Evolutionary conservation across 2,329 filamentous ascomycete species (phyloP).

Genomic region (Aspergillus tamarii): DNA sequence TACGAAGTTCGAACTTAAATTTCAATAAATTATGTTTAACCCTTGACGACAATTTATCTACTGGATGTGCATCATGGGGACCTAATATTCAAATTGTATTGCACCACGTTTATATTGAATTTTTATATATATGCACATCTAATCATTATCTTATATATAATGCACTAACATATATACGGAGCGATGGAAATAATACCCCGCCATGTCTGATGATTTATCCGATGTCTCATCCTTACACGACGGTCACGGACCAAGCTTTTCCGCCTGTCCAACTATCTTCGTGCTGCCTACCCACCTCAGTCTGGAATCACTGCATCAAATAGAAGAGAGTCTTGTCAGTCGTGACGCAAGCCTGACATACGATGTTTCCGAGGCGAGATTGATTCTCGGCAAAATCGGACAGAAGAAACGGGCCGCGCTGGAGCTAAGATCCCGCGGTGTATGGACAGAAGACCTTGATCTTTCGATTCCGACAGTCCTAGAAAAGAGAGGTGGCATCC

Average conservation of each 20-base stretch:
- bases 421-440: slow-evolving; percentile 71
- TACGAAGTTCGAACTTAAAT: neutral
- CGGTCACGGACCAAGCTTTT: slow-evolving; percentile 25
- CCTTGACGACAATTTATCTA: neutral
- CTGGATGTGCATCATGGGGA: neutral
- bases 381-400: slow-evolving; percentile 74
- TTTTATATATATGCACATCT: neutral
- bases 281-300: slow-evolving; percentile 72
- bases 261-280: slow-evolving; percentile 65
- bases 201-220: neutral
- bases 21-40: no score
- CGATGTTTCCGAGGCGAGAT: slow-evolving; percentile 69
- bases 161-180: neutral
- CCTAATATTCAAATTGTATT: neutral
- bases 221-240: neutral
- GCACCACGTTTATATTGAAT: neutral
- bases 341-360: slow-evolving; percentile 66
- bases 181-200: neutral
- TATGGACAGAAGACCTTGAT: slow-evolving; percentile 52
- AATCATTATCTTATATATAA: neutral
- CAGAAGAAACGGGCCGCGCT: slow-evolving; percentile 72
- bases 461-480: slow-evolving; percentile 17
- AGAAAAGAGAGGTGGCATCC: slow-evolving; percentile 33
- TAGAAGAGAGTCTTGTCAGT: slow-evolving; percentile 65
- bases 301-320: slow-evolving; percentile 62